Evolutionary conservation across 2,329 filamentous ascomycete genomes (phyloP).

Genomic region (Lojkania enalia): DNA sequence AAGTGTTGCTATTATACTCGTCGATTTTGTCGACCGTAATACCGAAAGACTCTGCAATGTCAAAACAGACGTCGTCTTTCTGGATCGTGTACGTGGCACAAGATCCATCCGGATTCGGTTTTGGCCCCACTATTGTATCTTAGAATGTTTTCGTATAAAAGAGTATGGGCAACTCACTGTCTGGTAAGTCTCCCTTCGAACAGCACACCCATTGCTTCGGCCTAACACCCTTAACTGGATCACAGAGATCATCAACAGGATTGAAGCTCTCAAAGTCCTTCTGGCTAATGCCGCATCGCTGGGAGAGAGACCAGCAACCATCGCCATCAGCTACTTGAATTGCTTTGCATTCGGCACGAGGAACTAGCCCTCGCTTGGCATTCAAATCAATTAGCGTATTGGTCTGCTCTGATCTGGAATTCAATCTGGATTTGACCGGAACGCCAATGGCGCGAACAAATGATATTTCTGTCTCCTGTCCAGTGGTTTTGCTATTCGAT

Average conservation of each 20-base stretch:
- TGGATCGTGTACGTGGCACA: conserved; percentile 45
- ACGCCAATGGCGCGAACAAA: background rate
- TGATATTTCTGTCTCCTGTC: background rate
- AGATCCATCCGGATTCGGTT: conserved; percentile 39
- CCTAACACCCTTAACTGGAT: background rate
- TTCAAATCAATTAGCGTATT: background rate
- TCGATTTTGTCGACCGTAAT: conserved; percentile 47
- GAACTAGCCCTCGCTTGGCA: background rate
- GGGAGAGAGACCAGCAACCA: background rate
- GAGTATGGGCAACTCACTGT: background rate
- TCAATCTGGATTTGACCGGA: background rate
- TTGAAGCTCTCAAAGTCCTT: background rate
- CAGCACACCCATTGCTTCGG: conserved; percentile 1
- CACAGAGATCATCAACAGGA: background rate
- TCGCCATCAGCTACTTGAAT: background rate
- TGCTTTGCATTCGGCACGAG: conserved; percentile 1
- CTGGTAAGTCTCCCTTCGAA: background rate
- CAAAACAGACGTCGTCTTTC: conserved; percentile 39
- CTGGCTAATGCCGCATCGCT: background rate
- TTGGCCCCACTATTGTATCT: conserved; percentile 22
- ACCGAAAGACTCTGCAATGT: conserved; percentile 36
- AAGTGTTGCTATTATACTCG: conserved; percentile 47
- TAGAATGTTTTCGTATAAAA: background rate
- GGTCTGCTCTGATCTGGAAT: background rate
- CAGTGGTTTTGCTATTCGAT: background rate